Evolutionary conservation across 352 stramenopile species (phyloP).

Genomic region (Phytophthora sojae): DNA sequence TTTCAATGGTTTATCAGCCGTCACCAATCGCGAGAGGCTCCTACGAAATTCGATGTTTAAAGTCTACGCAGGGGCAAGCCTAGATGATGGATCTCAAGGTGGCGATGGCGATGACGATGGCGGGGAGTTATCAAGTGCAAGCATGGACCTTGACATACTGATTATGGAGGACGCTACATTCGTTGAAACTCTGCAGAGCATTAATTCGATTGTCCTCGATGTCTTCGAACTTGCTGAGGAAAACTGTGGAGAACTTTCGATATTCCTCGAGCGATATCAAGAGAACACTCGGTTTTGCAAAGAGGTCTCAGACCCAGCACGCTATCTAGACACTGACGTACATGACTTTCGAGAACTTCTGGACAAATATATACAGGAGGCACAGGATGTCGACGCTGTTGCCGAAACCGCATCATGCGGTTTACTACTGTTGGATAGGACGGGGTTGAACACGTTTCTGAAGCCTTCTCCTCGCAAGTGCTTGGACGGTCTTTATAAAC

Average conservation of each 20-base stretch:
- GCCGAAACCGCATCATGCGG: conserved; percentile 55
- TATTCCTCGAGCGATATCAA: conserved; percentile 81
- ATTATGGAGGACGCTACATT: conserved; percentile 80
- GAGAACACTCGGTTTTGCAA: conserved; percentile 75
- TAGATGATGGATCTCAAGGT: conserved; percentile 50
- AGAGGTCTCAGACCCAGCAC: conserved; percentile 38
- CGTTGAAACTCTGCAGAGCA: conserved; percentile 58
- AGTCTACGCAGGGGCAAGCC: conserved; percentile 65
- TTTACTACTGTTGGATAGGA: conserved; percentile 67
- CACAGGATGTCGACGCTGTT: conserved; percentile 59
- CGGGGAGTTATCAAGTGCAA: conserved; percentile 49
- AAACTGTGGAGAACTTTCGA: conserved; percentile 65
- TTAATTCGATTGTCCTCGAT: conserved; percentile 63
- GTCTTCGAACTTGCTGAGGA: conserved; percentile 57
- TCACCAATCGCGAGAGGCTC: conserved; percentile 72
- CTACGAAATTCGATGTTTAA: conserved; percentile 72
- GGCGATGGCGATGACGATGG: conserved; percentile 51
- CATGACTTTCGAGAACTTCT: conserved; percentile 73
- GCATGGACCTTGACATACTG: conserved; percentile 79
- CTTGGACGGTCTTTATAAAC: conserved; percentile 57
- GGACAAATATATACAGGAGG: conserved; percentile 71
- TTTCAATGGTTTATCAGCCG: conserved; percentile 70
- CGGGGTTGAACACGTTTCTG: conserved; percentile 59
- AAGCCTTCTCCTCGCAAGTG: conserved; percentile 77
- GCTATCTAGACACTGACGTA: conserved; percentile 41